Conservation (phyloP, 352 stramenopile genomes). For the Thalassiosira hispida region DNA sequence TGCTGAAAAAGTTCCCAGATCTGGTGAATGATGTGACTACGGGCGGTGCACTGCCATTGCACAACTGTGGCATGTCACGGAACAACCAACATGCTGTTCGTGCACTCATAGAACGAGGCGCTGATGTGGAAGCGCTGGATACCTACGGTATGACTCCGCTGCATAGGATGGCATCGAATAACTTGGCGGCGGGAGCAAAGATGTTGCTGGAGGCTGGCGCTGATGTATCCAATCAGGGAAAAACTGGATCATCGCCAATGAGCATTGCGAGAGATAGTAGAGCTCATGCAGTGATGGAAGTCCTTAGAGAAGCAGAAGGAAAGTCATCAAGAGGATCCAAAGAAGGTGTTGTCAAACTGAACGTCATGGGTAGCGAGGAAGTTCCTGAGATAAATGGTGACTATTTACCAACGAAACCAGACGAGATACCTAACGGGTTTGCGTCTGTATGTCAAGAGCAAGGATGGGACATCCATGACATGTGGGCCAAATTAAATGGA, state of each 20-base stretch:
- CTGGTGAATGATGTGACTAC: slow-evolving; percentile 77
- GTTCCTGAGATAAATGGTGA: slow-evolving; percentile 42
- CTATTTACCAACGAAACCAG: slow-evolving; percentile 30
- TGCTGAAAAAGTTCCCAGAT: slow-evolving; percentile 60
- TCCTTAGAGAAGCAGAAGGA: slow-evolving; percentile 27
- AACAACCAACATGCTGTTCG: slow-evolving; percentile 62
- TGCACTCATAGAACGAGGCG: slow-evolving; percentile 67
- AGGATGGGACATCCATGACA: slow-evolving; percentile 30
- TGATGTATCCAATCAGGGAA: slow-evolving; percentile 45
- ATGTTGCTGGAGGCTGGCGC: slow-evolving; percentile 67
- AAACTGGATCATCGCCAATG: slow-evolving; percentile 39
- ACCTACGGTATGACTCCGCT: slow-evolving; percentile 83
- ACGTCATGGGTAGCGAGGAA: slow-evolving; percentile 28
- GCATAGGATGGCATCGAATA: slow-evolving; percentile 85
- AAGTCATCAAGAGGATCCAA: slow-evolving; percentile 27
- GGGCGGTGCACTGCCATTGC: slow-evolving; percentile 78
- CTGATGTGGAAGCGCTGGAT: slow-evolving; percentile 73
- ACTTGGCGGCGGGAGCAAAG: slow-evolving; percentile 73
- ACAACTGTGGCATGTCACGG: slow-evolving; percentile 82
- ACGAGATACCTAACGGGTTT: slow-evolving; percentile 48
- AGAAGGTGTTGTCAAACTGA: slow-evolving; percentile 35
- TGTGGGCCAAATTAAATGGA: slow-evolving; percentile 51
- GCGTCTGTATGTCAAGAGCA: slow-evolving; percentile 38
- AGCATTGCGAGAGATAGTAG: slow-evolving; percentile 31
- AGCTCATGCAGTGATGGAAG: slow-evolving; percentile 30